Evolutionary conservation across 1,284 basidiomycete genomes (phyloP), one percentile per base, ranked within the genome.

Genomic region (Ustilago shanxiensis): DNA sequence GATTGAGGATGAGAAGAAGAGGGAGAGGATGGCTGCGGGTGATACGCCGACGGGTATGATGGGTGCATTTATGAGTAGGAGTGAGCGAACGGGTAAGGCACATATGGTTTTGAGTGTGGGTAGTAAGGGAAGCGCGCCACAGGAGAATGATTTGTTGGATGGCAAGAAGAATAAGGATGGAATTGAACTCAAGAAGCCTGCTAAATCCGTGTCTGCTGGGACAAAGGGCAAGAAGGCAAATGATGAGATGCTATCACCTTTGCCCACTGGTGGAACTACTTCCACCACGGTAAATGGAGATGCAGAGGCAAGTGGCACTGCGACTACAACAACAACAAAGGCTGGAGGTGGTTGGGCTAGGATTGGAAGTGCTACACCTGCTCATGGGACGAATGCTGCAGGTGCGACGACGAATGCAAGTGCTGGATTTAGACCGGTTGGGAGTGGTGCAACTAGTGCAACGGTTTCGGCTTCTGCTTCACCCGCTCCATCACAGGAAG

Each of bases 41-140:
- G 84, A 86, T 52, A 83, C 84, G 47, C 79, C 79, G 1, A 79
- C 64, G 26, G 83, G 82, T 18, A 82, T 86, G 83, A 73, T 72
- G 16, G 50, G 62, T 24, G 83, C 84, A n/a, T 85, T 86, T 60
- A 72, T 74, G 57, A 77, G 63, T 37, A 62, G 84, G 49, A 73
- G 80, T 26, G 80, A 80, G 69, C 70, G 82, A 1, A 83, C 74
- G n/a, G 84, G 84, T 2, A 81, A 84, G 61, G 84, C 83, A 18
- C 83, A 84, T 60, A 86, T 86, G 84, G 83, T 86, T 28, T 74
- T 85, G 22, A 83, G 84, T 53, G 83, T 86, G 4, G 84, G 83
- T 1, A 74, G 66, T 41, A 66, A 65, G 18, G 82, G 78, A 10
- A 67, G 79, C 51, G 84, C 83, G 26, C 84, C 84, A 16, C 79